Conservation (phyloP, 768 basidiomycete genomes). For the Serendipita sp. region DNA sequence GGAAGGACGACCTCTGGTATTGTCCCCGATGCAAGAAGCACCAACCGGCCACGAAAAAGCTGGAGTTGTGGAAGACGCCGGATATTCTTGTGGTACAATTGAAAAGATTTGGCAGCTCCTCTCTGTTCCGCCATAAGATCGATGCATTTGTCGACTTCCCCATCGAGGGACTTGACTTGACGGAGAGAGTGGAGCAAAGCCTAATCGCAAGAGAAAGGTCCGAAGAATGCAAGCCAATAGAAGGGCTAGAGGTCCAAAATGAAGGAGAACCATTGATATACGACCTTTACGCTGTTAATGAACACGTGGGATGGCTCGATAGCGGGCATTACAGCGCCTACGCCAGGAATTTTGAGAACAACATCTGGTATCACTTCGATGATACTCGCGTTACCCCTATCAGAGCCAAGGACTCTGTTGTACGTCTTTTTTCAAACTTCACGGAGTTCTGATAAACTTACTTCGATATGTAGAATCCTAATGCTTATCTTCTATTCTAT, state of each 20-base stretch:
- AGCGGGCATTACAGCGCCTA: conserved; percentile 96
- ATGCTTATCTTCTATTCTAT: conserved; percentile 93
- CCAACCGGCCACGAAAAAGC: conserved; percentile 94
- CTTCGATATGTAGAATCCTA: conserved; percentile 42
- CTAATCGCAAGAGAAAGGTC: conserved; percentile 47
- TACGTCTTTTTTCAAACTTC: conserved; percentile 26
- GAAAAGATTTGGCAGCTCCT: conserved; percentile 86
- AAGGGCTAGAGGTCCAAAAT: conserved; percentile 31
- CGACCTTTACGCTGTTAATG: conserved; percentile 94
- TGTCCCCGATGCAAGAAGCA: conserved; percentile 96
- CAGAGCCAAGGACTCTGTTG: conserved; percentile 50
- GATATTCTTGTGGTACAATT: conserved; percentile 93
- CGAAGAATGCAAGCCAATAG: conserved; percentile 37
- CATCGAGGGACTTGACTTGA: conserved; percentile 67
- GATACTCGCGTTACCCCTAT: conserved; percentile 68
- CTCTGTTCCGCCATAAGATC: conserved; percentile 77
- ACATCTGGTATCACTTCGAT: conserved; percentile 95
- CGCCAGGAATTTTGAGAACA: conserved; percentile 62
- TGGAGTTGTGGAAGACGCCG: conserved; percentile 93
- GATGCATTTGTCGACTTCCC: conserved; percentile 93
- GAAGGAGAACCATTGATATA: conserved; percentile 72
- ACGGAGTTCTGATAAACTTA: not conserved
- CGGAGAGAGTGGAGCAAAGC: conserved; percentile 60
- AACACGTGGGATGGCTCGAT: conserved; percentile 86
- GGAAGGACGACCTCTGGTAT: conserved; percentile 96